phyloP scores from a whole-genome alignment of 495 filamentous ascomycete species.

The Neurospora cerealis region DNA sequence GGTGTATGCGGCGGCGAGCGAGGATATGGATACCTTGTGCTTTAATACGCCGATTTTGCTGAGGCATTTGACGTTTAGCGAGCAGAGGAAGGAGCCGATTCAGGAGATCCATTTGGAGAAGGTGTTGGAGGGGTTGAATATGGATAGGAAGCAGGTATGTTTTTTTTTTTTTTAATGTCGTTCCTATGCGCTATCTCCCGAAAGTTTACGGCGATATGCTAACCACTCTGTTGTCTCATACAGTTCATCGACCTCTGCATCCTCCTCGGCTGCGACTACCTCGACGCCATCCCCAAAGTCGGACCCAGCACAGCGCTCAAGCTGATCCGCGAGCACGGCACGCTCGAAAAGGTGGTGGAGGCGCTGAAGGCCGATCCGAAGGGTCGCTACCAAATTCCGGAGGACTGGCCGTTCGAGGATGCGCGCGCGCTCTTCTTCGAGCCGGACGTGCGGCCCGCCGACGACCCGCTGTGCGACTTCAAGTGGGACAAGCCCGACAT shows the following conservation, averaged over 20 bases:
- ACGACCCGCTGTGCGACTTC: slow-evolving; percentile 83
- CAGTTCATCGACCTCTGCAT: slow-evolving; percentile 98
- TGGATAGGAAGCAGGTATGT: slow-evolving; percentile 72
- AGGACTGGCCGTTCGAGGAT: slow-evolving; percentile 89
- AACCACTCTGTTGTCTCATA: neutral
- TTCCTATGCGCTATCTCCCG: neutral
- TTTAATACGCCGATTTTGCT: slow-evolving; percentile 88
- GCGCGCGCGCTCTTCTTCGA: slow-evolving; percentile 84
- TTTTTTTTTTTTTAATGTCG: neutral
- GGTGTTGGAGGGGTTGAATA: slow-evolving; percentile 71
- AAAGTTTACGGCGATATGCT: neutral
- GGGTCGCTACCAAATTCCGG: slow-evolving; percentile 71
- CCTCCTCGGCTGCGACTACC: slow-evolving; percentile 93
- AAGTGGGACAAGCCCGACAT: slow-evolving; percentile 93
- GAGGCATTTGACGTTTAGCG: slow-evolving; percentile 89
- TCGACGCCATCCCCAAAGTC: slow-evolving; percentile 90
- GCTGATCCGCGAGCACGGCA: slow-evolving; percentile 81
- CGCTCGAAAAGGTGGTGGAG: slow-evolving; percentile 77
- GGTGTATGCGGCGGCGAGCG: slow-evolving; percentile 90
- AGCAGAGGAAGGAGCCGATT: slow-evolving; percentile 95
- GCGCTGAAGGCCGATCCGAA: slow-evolving; percentile 55
- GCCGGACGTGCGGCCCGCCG: slow-evolving; percentile 79
- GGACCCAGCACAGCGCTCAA: slow-evolving; percentile 86
- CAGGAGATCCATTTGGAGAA: slow-evolving; percentile 84
- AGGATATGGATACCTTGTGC: slow-evolving; percentile 99